These are phyloP conservation scores for Cladosporium velox DNA, from an alignment of 2,329 filamentous ascomycete species.

Conservation along the genomic window DNA sequence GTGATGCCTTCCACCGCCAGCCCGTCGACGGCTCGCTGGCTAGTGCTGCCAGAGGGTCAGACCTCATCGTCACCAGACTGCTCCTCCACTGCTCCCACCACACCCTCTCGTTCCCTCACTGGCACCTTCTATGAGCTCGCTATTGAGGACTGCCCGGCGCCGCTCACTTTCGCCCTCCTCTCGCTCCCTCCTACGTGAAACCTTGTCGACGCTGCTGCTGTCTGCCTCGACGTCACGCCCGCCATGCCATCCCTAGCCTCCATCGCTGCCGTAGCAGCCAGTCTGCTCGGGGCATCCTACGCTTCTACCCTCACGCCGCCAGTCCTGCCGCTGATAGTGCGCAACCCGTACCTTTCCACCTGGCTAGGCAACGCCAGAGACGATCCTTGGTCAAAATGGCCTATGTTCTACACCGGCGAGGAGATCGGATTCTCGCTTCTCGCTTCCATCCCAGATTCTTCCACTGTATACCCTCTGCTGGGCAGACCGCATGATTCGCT, in stretches of 20 bases:
- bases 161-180: slow-evolving; percentile 11
- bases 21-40: background rate
- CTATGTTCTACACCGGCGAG: slow-evolving; percentile 78
- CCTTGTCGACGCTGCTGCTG: slow-evolving; percentile 3
- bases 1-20: slow-evolving; percentile 13
- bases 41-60: slow-evolving; percentile 9
- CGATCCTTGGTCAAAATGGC: slow-evolving; percentile 80
- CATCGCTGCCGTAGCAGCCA: slow-evolving; percentile 27
- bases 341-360: slow-evolving; percentile 54
- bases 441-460: slow-evolving; percentile 61
- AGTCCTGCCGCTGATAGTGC: slow-evolving; percentile 53
- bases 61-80: slow-evolving; percentile 11
- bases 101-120: background rate
- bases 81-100: background rate
- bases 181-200: slow-evolving; percentile 14
- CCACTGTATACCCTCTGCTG: slow-evolving; percentile 63
- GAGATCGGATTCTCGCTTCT: slow-evolving; percentile 65
- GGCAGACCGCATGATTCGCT: slow-evolving; percentile 68
- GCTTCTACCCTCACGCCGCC: slow-evolving; percentile 59
- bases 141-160: slow-evolving; percentile 19
- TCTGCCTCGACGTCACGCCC: slow-evolving; percentile 10
- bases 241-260: slow-evolving; percentile 27
- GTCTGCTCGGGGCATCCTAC: slow-evolving; percentile 39
- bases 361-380: slow-evolving; percentile 67
- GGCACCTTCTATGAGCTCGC: slow-evolving; percentile 6